Percentiles rank a stretch among this genome's conserved stretches.
These are phyloP conservation scores for Durusdinium trenchii DNA, from an alignment of 73 alveolate species.

Conservation along the genomic window DNA sequence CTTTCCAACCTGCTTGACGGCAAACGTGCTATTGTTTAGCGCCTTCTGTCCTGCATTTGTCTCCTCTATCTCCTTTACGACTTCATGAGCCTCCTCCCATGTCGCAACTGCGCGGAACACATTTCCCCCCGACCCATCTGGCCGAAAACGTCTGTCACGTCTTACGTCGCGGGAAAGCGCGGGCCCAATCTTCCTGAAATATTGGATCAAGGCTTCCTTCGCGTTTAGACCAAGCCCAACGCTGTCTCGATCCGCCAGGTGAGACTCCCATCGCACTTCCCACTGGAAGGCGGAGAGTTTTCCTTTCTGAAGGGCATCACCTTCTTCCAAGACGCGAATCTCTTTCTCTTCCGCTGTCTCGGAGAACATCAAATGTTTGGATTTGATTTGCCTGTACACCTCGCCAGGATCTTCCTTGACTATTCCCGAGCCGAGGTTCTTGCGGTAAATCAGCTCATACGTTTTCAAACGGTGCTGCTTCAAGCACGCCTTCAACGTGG, in stretches of 20 bases:
- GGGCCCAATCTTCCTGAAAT: not conserved
- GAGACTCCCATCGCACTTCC: conserved; percentile 29
- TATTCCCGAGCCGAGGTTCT: not conserved
- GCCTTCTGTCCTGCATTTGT: conserved; percentile 41
- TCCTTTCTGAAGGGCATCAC: not conserved
- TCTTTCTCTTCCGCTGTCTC: conserved; percentile 1
- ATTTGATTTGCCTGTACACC: not conserved
- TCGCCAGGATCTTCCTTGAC: not conserved
- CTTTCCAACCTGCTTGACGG: not conserved
- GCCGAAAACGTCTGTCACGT: not conserved
- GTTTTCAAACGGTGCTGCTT: conserved; percentile 27
- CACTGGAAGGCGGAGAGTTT: not conserved
- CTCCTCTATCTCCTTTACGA: not conserved
- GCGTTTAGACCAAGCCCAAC: not conserved
- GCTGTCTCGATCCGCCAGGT: not conserved
- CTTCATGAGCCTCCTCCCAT: not conserved
- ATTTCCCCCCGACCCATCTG: not conserved
- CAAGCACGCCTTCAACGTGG: conserved; percentile 11
- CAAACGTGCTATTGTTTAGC: not conserved
- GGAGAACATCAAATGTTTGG: not conserved
- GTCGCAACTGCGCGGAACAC: not conserved
- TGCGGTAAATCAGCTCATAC: conserved; percentile 1
- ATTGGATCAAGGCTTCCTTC: conserved; percentile 1
- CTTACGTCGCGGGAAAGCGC: not conserved
- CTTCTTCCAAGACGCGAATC: conserved; percentile 7